Evolutionary conservation across 257 asterid species (phyloP).

Genomic region (Solanum clarkiae): DNA sequence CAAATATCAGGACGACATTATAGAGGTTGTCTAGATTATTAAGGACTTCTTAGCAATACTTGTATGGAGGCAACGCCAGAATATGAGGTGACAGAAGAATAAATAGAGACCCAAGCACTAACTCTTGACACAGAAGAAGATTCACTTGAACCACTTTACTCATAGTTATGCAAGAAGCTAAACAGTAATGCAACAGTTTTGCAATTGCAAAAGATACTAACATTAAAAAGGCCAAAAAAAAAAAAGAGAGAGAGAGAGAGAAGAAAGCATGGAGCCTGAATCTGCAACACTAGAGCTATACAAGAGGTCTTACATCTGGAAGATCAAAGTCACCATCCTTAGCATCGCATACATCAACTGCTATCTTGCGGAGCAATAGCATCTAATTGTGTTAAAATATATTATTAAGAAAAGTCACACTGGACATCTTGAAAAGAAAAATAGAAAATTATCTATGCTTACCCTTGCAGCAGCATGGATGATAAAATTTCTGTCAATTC

Average conservation of each 20-base stretch:
- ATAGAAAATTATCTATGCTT: not conserved
- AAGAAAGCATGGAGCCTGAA: not conserved
- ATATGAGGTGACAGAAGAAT: not conserved
- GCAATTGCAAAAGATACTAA: not conserved
- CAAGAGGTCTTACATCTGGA: slow-evolving; percentile 50
- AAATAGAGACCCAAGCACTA: not conserved
- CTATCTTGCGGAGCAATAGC: slow-evolving; percentile 80
- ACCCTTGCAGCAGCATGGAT: slow-evolving; percentile 49
- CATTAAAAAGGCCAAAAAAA: not conserved
- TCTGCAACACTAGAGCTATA: not conserved
- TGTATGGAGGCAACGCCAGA: not conserved
- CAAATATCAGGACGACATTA: not conserved
- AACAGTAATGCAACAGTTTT: not conserved
- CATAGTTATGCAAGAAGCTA: not conserved
- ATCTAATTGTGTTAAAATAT: slow-evolving; percentile 20
- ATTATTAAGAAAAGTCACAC: not conserved
- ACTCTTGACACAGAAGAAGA: not conserved
- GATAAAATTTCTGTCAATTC: slow-evolving; percentile 49
- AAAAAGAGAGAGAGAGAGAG: not conserved
- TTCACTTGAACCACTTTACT: not conserved
- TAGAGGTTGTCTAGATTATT: not conserved
- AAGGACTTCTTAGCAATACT: not conserved
- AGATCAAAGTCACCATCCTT: slow-evolving; percentile 57
- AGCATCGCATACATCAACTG: slow-evolving; percentile 79
- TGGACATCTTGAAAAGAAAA: not conserved